Conservation (phyloP, 352 stramenopile species). For the Globisporangium yorkense region DNA sequence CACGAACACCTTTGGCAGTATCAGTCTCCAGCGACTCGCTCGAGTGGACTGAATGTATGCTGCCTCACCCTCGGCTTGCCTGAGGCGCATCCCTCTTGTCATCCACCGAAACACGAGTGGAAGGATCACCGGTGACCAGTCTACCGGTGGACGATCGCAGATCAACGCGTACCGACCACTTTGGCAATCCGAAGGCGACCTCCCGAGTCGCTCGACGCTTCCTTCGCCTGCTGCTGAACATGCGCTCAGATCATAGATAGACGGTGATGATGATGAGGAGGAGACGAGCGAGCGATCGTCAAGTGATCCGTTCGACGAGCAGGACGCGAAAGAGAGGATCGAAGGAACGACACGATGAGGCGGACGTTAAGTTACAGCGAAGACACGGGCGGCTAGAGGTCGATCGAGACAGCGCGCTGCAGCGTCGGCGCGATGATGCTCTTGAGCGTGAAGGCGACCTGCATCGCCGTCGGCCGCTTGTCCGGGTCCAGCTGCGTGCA, state of each 20-base stretch:
- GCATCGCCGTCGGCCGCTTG: slow-evolving; percentile 52
- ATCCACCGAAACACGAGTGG: not conserved
- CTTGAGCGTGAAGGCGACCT: slow-evolving; percentile 69
- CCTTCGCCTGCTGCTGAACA: too few relatives aligned
- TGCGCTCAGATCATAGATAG: too few relatives aligned
- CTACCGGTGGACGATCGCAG: not conserved
- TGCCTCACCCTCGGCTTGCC: not conserved
- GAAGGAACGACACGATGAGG: too few relatives aligned
- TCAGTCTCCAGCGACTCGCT: not conserved
- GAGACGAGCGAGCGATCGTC: too few relatives aligned
- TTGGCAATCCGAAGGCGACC: too few relatives aligned
- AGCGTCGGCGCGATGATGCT: slow-evolving; percentile 61
- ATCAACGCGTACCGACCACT: too few relatives aligned
- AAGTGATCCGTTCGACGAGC: too few relatives aligned
- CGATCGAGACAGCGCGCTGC: slow-evolving; percentile 13
- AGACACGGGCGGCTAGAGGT: slow-evolving; percentile 2
- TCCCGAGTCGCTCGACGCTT: too few relatives aligned
- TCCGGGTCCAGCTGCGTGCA: slow-evolving; percentile 69
- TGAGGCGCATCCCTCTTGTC: not conserved
- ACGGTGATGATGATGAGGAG: too few relatives aligned
- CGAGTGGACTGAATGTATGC: not conserved
- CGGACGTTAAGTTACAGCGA: slow-evolving; percentile 2
- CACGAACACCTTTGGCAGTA: too few relatives aligned
- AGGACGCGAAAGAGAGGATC: too few relatives aligned
- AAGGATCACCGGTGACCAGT: not conserved